Evolutionary conservation across 2,329 filamentous ascomycete species (phyloP), one percentile per base, ranked within the genome.

Genomic region (Xylariaceae sp.): DNA sequence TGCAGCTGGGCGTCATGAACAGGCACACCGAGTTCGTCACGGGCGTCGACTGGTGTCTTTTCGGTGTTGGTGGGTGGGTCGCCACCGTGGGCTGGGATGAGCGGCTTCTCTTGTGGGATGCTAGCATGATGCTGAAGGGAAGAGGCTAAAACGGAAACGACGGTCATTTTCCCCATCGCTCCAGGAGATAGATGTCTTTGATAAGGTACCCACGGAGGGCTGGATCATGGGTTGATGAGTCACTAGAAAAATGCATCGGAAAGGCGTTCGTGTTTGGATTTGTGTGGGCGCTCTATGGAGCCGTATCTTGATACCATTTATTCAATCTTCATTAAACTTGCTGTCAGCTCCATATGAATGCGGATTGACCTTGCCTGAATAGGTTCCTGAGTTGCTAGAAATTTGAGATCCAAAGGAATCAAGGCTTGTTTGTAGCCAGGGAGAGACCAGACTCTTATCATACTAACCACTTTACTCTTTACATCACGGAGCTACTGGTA

Each of bases 41-140:
- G 3, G 93, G 93, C 6, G 87, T 97, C 1, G 93, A 98, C 65
- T 98, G 94, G 93, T 98, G 93, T 68, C 68, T 98, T 36, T 98
- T 98, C 66, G 93, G 93, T 4, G 86, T 82, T 20, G 91, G 95
- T 53, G 93, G 93, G 5, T 98, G 93, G 93, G 91, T 91, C 55
- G 91, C 93, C 2, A 94, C 88, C 52, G 88, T 86, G 2, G 91
- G 89, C 1, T 98, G 93, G 93, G 93, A 98, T 60, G 90, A 96
- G 70, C 79, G 83, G 57, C 77, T 98, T 10, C 72, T 94, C 58
- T 80, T 98, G 5, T 98, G 92, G 92, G 93, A 98, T 71, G 87
- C 91, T 32, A 83, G 59, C 43, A 53, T 46, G 42, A 56, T 63
- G 54, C 44, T 62, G 35, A 56, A 58, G 23, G 52, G 60, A 36